Evolutionary conservation across 176 grass and related monocot genomes (phyloP).

Genomic region (Cenchrus purpureus): DNA sequence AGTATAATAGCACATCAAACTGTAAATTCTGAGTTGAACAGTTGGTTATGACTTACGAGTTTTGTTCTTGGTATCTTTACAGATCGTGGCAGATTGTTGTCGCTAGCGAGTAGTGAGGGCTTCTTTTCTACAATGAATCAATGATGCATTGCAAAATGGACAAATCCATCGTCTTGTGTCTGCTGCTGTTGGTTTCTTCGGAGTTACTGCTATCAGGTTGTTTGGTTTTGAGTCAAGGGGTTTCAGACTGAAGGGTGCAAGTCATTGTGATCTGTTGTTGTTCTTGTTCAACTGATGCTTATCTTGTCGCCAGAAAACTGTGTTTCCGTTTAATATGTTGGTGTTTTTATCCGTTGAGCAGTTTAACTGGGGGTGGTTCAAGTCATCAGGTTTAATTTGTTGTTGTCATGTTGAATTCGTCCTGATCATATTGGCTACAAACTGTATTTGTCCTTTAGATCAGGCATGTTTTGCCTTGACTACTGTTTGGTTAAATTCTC

Average conservation of each 20-base stretch:
- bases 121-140: not conserved
- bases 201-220: not conserved
- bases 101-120: not conserved
- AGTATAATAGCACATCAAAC: not conserved
- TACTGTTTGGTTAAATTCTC: not conserved
- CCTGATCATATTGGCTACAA: not conserved
- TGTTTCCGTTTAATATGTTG: not conserved
- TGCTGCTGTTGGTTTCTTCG: not conserved
- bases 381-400: not conserved
- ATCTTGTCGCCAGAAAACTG: not conserved
- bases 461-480: not conserved
- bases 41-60: not conserved
- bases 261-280: not conserved
- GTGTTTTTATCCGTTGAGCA: not conserved
- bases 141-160: not conserved
- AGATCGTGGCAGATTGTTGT: constrained; percentile 21
- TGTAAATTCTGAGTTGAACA: not conserved
- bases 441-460: not conserved
- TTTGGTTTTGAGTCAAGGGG: not conserved
- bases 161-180: not conserved
- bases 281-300: no score
- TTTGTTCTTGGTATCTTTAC: constrained; percentile 5
- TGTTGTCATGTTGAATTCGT: not conserved
- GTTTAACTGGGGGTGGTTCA: not conserved
- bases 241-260: no score